Percentiles rank a stretch among this genome's conserved stretches.
phyloP scores from a whole-genome alignment of 345 rosid genomes.

The Murraya paniculata region DNA sequence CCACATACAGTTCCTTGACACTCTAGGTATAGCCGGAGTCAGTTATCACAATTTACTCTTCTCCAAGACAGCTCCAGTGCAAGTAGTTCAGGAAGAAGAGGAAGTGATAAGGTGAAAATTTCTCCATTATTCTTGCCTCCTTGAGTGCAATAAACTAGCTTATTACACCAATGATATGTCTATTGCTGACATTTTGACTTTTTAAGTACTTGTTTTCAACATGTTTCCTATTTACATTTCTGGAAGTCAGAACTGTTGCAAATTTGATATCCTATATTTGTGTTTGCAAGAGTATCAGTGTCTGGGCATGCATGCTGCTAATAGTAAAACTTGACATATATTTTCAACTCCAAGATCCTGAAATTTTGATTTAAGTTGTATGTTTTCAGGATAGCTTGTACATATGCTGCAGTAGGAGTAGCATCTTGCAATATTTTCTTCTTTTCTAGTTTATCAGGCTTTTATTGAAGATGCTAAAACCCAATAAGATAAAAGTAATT shows the following conservation, averaged over 20 bases:
- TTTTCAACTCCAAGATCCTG: neutral
- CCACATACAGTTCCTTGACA: slow-evolving; percentile 69
- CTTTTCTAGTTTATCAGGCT: neutral
- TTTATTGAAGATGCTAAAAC: neutral
- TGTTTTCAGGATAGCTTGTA: neutral
- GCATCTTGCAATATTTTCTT: neutral
- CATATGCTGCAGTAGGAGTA: neutral
- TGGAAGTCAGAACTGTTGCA: neutral
- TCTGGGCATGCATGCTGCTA: neutral
- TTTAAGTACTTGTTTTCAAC: neutral
- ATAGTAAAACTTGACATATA: neutral
- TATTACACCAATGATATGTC: neutral
- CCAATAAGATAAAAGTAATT: neutral
- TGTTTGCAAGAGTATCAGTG: neutral
- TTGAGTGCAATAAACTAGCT: neutral
- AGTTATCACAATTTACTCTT: slow-evolving; percentile 93
- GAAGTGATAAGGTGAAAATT: slow-evolving; percentile 52
- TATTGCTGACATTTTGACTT: neutral
- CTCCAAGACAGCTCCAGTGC: slow-evolving; percentile 78
- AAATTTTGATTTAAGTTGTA: neutral
- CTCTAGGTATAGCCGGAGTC: slow-evolving; percentile 89
- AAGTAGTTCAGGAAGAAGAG: slow-evolving; percentile 56
- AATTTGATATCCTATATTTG: neutral
- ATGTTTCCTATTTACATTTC: neutral
- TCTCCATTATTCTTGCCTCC: neutral